These are phyloP conservation scores for Pseudogymnoascus sp. DNA, from an alignment of 2,329 filamentous ascomycete species.

Conservation along the genomic window DNA sequence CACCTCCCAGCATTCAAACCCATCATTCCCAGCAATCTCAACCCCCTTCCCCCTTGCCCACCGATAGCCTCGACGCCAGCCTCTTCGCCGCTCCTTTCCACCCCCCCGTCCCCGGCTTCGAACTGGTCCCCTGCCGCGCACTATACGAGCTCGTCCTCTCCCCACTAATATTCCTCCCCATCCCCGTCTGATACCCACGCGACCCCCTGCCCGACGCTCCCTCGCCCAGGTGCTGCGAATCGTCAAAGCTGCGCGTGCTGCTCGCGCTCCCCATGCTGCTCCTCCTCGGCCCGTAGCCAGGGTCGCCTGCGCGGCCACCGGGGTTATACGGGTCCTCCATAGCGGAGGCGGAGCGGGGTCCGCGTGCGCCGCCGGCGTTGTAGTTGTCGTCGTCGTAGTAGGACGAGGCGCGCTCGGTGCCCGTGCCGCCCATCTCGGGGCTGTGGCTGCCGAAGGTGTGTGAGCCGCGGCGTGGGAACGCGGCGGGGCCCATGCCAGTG, in stretches of 20 bases:
- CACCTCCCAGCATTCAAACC: not conserved
- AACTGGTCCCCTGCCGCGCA: not conserved
- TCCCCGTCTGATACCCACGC: not conserved
- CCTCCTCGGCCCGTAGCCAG: not conserved
- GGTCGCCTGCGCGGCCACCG: not conserved
- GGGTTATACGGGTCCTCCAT: not conserved
- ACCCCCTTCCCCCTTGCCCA: not conserved
- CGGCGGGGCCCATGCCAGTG: not conserved
- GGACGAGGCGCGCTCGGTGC: not conserved
- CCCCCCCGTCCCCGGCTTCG: not conserved
- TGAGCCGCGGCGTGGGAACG: not conserved
- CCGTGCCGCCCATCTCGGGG: not conserved
- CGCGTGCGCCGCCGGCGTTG: not conserved
- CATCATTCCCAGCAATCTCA: not conserved
- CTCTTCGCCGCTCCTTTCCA: not conserved
- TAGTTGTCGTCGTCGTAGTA: not conserved
- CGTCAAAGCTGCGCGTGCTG: not conserved
- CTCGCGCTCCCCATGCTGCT: not conserved
- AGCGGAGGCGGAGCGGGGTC: not conserved
- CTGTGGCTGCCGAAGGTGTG: not conserved
- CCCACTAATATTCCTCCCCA: conserved; percentile 1
- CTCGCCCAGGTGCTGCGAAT: not conserved
- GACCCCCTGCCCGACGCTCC: not conserved
- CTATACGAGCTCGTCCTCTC: not conserved
- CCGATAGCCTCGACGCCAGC: not conserved